Evolutionary conservation across 805 yeast genomes (phyloP).

Genomic region (Danielia reshetovae): DNA sequence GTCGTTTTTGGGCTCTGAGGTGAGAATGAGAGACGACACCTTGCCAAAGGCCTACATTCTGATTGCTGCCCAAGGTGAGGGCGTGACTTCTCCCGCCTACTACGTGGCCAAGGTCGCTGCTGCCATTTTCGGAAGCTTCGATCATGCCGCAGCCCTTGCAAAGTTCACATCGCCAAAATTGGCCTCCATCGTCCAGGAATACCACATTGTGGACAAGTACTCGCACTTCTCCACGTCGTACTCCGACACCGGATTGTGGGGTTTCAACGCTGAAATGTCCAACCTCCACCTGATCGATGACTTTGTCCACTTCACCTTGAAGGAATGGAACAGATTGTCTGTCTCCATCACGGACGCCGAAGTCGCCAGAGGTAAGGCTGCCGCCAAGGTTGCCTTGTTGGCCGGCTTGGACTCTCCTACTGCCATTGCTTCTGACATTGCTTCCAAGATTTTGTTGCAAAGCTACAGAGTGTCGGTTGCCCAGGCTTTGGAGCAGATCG

Average conservation of each 20-base stretch:
- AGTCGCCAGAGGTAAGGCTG: slow-evolving; percentile 71
- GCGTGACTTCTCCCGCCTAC: slow-evolving; percentile 58
- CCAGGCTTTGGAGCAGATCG: slow-evolving; percentile 60
- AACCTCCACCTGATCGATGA: slow-evolving; percentile 65
- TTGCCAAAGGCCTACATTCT: slow-evolving; percentile 75
- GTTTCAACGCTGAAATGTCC: slow-evolving; percentile 64
- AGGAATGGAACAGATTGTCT: slow-evolving; percentile 85
- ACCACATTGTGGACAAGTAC: slow-evolving; percentile 69
- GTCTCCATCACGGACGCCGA: slow-evolving; percentile 73
- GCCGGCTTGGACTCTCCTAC: slow-evolving; percentile 44
- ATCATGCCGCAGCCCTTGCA: slow-evolving; percentile 52
- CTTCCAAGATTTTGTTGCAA: slow-evolving; percentile 52
- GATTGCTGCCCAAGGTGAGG: slow-evolving; percentile 73
- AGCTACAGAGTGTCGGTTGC: slow-evolving; percentile 61
- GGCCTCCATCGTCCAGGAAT: slow-evolving; percentile 63
- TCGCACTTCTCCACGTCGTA: slow-evolving; percentile 69
- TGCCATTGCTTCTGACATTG: slow-evolving; percentile 54
- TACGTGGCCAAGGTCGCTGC: slow-evolving; percentile 74
- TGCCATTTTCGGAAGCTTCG: slow-evolving; percentile 48
- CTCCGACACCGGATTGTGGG: slow-evolving; percentile 82
- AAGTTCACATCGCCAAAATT: slow-evolving; percentile 59
- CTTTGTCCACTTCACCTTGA: slow-evolving; percentile 73
- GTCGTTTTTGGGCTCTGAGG: slow-evolving; percentile 79
- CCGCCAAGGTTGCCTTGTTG: slow-evolving; percentile 62
- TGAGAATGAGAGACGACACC: slow-evolving; percentile 85